phyloP scores from a whole-genome alignment of 108 stramenopile genomes.

The Seminavis robusta region DNA sequence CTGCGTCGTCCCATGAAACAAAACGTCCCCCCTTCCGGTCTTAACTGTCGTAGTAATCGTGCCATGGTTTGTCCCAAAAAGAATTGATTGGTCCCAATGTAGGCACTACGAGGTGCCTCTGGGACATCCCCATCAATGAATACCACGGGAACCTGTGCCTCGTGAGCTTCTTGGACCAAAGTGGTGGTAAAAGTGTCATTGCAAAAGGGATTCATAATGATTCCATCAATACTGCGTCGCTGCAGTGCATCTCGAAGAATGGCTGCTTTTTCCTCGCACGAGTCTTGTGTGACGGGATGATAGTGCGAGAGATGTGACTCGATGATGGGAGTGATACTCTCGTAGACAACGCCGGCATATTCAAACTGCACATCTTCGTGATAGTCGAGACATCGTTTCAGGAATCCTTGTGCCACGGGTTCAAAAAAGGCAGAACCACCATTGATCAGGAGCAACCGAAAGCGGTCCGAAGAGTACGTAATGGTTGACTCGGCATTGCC shows the following conservation, averaged over 20 bases:
- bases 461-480: neutral
- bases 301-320: too few species aligned
- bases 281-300: too few species aligned
- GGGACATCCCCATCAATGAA: constrained; percentile 27
- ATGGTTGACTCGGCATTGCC: too few species aligned
- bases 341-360: neutral
- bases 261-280: too few species aligned
- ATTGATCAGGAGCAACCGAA: neutral
- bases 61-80: constrained; percentile 26
- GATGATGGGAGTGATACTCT: neutral
- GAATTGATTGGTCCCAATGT: constrained; percentile 38
- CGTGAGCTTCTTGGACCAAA: neutral
- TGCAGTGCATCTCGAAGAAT: neutral
- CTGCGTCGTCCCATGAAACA: constrained; percentile 5
- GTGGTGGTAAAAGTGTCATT: neutral
- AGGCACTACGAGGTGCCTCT: constrained; percentile 15
- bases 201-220: neutral
- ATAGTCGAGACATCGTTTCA: neutral
- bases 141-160: constrained; percentile 20
- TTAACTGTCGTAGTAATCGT: constrained; percentile 21
- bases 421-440: constrained; percentile 5
- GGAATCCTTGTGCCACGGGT: constrained; percentile 3
- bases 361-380: neutral
- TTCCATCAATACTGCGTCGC: neutral
- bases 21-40: constrained; percentile 32